Percentiles rank a stretch among this genome's conserved stretches.
phyloP scores from a whole-genome alignment of 1,284 basidiomycete species.

The Ceratobasidium sp. region DNA sequence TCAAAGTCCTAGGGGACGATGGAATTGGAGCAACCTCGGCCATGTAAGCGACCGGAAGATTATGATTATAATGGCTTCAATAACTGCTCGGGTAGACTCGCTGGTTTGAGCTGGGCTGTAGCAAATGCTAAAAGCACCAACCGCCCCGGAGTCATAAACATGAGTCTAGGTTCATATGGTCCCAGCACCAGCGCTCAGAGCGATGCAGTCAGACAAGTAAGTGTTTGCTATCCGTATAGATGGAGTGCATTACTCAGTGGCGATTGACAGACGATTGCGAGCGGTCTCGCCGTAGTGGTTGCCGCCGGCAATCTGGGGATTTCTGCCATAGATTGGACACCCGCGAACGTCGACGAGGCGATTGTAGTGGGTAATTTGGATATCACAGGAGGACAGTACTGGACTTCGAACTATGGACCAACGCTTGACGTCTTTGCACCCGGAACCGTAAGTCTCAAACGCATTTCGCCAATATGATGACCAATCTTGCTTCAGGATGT shows the following conservation, averaged over 20 bases:
- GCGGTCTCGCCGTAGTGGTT: constrained; percentile 17
- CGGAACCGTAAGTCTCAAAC: constrained; percentile 21
- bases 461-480: too few species aligned
- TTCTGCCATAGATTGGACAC: constrained; percentile 13
- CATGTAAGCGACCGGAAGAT: constrained; percentile 1
- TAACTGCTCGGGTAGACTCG: constrained; percentile 2
- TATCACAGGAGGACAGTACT: constrained; percentile 6
- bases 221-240: background rate
- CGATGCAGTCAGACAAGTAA: constrained; percentile 14
- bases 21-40: constrained; percentile 5
- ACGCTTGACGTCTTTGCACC: constrained; percentile 32
- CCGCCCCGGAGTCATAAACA: constrained; percentile 10
- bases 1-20: constrained; percentile 29
- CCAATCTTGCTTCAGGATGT: too few species aligned
- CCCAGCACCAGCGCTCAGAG: background rate
- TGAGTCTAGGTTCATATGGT: constrained; percentile 12
- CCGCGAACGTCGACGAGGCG: constrained; percentile 14
- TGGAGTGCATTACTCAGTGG: background rate
- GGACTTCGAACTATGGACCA: constrained; percentile 27
- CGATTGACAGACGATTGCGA: constrained; percentile 1
- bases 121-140: constrained; percentile 16
- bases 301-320: constrained; percentile 14
- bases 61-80: background rate
- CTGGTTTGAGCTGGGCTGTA: constrained; percentile 22
- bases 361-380: constrained; percentile 35